Base-by-base conservation (phyloP, 129 eudicot species). In the Glebionis coronaria region DNA sequence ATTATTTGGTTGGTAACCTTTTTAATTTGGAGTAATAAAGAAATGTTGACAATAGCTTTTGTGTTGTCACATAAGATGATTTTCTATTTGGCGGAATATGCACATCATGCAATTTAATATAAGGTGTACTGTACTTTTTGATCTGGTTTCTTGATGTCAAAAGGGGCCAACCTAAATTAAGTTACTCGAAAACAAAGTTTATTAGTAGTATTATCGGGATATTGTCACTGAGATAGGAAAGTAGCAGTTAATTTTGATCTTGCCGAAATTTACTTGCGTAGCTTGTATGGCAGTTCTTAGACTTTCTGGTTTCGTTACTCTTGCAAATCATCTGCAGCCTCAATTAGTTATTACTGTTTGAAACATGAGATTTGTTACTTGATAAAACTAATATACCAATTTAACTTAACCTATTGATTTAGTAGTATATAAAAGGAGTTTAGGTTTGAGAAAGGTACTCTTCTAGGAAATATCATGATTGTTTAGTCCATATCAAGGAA, bases 401-500 rank as follows among this genome's bases (percentile, higher is more conserved):
- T 35, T 35, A 35, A 35, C 42, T 35, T 35, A 35, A 35, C 9
- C 42, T 35, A 35, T 35, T 6, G 42, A 35, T 35, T 35, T 35
- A 35, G 10, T 7, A 35, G 9, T 35, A 35, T 6, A 61, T 61
- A 27, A 35, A 11, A 31, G 52, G 25, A 61, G 8, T 40, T 62
- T 18, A 1, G 52, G 31, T 62, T 35, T 62, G 28, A 31, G 38
- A 60, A 60, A 5, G 9, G 19, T 60, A 59, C 5, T 29, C 44
- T 16, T 28, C 15, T 59, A 28, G 42, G 15, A 29, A 23, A 27
- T 57, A 21, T 62, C 35, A 40, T 62, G 67, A 62, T 62, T 62
- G 52, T 38, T 9, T 40, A 62, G 67, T 62, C 67, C 31, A 62
- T 62, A n/a, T 42, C 67, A 62, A 62, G 67, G 23, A 62, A 62